Percentiles rank a stretch among this genome's conserved stretches.
These are phyloP conservation scores for Apiotrichum porosum DNA, from an alignment of 1,284 basidiomycete genomes.

Conservation along the genomic window DNA sequence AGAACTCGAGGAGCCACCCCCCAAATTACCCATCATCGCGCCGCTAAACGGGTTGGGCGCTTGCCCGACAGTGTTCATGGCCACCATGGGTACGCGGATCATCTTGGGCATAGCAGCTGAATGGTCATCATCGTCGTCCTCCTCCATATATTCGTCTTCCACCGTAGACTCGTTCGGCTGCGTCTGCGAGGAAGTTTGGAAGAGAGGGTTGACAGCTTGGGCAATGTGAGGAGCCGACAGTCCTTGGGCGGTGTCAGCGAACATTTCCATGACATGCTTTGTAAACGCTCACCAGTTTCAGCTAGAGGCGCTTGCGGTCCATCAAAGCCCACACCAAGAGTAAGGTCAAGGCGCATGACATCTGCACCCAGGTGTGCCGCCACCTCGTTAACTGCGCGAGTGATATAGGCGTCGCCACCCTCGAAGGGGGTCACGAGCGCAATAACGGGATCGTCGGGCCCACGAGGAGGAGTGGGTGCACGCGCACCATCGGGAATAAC, in stretches of 20 bases:
- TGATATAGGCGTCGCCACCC: constrained; percentile 70
- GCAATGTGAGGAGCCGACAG: constrained; percentile 20
- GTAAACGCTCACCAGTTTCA: constrained; percentile 64
- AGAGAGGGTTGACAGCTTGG: constrained; percentile 48
- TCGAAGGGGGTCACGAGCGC: constrained; percentile 80
- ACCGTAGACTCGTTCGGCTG: constrained; percentile 8
- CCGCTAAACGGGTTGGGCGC: no score
- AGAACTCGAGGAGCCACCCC: background rate
- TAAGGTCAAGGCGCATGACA: constrained; percentile 66
- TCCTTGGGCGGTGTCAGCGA: constrained; percentile 14
- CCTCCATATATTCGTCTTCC: constrained; percentile 8
- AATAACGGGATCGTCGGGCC: constrained; percentile 59
- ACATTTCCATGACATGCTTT: constrained; percentile 51
- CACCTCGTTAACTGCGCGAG: constrained; percentile 68
- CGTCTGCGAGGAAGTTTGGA: constrained; percentile 58
- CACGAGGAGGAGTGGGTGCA: no score
- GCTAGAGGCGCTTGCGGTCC: constrained; percentile 52
- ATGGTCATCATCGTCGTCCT: constrained; percentile 4
- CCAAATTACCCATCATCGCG: background rate
- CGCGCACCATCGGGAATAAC: background rate
- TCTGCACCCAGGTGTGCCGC: constrained; percentile 68
- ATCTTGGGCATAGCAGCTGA: constrained; percentile 10
- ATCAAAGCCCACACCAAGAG: constrained; percentile 63
- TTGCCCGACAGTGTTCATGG: background rate
- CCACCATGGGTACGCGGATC: constrained; percentile 3